Conservation (phyloP, 2,329 filamentous ascomycete species). For the Pyrenophora graminea region DNA sequence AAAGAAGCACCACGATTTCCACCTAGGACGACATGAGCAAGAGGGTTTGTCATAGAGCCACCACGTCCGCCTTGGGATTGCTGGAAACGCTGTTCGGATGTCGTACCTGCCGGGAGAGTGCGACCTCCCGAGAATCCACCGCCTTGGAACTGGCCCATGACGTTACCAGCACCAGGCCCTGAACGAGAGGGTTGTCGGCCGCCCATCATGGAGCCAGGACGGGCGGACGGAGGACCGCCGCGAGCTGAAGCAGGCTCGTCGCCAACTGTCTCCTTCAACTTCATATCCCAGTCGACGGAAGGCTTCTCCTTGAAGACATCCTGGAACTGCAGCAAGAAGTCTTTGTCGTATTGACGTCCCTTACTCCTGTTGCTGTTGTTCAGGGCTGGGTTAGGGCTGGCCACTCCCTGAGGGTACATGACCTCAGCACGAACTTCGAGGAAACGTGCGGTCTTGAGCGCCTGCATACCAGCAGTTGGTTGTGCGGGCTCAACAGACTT, state of each 20-base stretch:
- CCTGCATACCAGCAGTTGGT: slow-evolving; percentile 90
- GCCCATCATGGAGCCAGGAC: slow-evolving; percentile 55
- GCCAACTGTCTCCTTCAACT: slow-evolving; percentile 82
- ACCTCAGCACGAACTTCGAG: slow-evolving; percentile 76
- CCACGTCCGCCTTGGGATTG: slow-evolving; percentile 29
- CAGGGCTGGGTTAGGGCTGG: slow-evolving; percentile 86
- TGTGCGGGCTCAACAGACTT: slow-evolving; percentile 88
- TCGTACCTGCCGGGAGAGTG: slow-evolving; percentile 74
- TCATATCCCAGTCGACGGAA: slow-evolving; percentile 87
- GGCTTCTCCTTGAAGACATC: slow-evolving; percentile 96
- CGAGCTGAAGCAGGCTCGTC: slow-evolving; percentile 72
- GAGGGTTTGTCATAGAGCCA: slow-evolving; percentile 53
- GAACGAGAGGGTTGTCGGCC: slow-evolving; percentile 54
- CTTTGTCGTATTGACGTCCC: slow-evolving; percentile 91
- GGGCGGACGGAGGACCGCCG: slow-evolving; percentile 62
- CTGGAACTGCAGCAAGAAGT: slow-evolving; percentile 96
- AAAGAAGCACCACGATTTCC: slow-evolving; percentile 58
- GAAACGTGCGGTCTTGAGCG: slow-evolving; percentile 88
- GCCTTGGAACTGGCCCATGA: slow-evolving; percentile 72
- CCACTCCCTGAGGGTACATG: slow-evolving; percentile 74
- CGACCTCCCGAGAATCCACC: slow-evolving; percentile 50
- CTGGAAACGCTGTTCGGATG: slow-evolving; percentile 73
- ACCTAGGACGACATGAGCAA: slow-evolving; percentile 60
- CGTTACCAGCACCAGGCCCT: slow-evolving; percentile 36
- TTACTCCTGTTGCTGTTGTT: slow-evolving; percentile 83